phyloP scores from a whole-genome alignment of 2,329 filamentous ascomycete genomes.

The Calonectria pseudoturangicola region DNA sequence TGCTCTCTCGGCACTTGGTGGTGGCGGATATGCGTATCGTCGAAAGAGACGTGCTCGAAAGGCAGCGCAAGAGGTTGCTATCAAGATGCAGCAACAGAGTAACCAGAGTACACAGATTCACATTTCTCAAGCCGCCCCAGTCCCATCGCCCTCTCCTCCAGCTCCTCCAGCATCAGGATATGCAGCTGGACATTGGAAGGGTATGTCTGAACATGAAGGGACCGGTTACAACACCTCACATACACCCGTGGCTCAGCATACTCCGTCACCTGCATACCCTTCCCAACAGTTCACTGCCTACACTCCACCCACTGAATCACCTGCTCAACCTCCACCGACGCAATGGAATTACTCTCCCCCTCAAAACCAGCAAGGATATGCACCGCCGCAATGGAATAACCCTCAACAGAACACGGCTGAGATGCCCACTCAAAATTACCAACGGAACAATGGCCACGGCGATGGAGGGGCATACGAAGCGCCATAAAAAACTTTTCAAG shows the following conservation, averaged over 20 bases:
- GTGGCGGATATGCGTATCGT: not conserved
- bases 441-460: not conserved
- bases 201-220: not conserved
- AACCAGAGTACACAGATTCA: conserved; percentile 23
- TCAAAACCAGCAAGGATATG: conserved; percentile 2
- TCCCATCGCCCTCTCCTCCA: not conserved
- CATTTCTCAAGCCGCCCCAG: not conserved
- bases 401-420: not conserved
- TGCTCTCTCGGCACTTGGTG: conserved; percentile 17
- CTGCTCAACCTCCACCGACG: not conserved
- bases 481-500: not conserved
- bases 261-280: not conserved
- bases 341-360: conserved; percentile 2
- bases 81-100: conserved; percentile 22
- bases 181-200: not conserved
- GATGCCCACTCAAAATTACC: not conserved
- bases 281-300: too few species aligned
- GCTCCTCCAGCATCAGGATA: not conserved
- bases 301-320: not conserved
- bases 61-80: not conserved
- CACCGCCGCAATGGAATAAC: conserved; percentile 6
- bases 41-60: conserved; percentile 4
- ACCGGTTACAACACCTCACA: not conserved
- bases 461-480: conserved; percentile 11
- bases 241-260: not conserved